Evolutionary conservation across 2,329 filamentous ascomycete species (phyloP).

Genomic region (Gaeumannomyces tritici): DNA sequence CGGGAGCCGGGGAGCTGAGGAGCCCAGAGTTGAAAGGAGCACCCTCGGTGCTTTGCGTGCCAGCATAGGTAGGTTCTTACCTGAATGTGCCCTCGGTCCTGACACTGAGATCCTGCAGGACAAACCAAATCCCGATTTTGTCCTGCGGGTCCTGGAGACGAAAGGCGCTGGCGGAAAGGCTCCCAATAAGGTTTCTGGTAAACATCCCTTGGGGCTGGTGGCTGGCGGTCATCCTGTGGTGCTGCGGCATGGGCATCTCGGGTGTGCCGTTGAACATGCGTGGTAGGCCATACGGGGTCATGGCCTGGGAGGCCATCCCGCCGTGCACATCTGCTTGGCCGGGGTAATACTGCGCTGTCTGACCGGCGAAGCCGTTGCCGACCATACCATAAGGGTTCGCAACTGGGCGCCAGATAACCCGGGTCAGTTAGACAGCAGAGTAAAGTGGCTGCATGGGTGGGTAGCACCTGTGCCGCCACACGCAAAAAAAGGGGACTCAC

Average conservation of each 20-base stretch:
- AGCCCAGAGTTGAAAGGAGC: too few species aligned
- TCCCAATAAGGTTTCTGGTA: conserved; percentile 89
- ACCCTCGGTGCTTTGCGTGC: background rate
- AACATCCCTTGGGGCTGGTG: conserved; percentile 69
- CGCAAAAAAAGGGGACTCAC: background rate
- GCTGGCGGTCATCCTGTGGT: conserved; percentile 24
- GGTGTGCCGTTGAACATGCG: conserved; percentile 18
- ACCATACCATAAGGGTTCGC: conserved; percentile 11
- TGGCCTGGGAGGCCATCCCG: conserved; percentile 8
- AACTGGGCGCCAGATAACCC: background rate
- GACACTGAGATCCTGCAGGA: conserved; percentile 90
- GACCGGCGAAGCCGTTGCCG: conserved; percentile 22
- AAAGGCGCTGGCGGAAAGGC: conserved; percentile 80
- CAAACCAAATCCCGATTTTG: conserved; percentile 90
- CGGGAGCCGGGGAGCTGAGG: too few species aligned
- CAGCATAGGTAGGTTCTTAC: too few species aligned
- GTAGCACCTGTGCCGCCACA: background rate
- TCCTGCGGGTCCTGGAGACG: conserved; percentile 69
- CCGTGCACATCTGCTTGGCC: conserved; percentile 11
- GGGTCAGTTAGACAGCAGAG: background rate
- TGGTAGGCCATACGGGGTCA: conserved; percentile 17
- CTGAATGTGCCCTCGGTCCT: conserved; percentile 86
- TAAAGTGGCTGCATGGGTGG: background rate
- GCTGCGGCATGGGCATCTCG: conserved; percentile 16
- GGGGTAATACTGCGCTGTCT: conserved; percentile 21